Conservation (phyloP, 2,329 filamentous ascomycete species). For the Aspergillus alliaceus region DNA sequence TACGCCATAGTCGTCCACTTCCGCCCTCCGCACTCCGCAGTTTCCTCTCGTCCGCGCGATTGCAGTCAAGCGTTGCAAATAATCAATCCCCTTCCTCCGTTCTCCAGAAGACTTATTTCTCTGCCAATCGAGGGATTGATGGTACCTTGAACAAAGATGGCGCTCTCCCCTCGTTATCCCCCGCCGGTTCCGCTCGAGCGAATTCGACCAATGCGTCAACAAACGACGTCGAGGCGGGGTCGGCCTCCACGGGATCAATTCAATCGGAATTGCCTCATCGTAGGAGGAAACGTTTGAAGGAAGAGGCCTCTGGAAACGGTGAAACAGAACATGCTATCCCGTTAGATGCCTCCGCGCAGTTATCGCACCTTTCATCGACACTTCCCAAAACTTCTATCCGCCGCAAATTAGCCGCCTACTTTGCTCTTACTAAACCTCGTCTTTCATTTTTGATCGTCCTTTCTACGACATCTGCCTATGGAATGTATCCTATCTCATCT, state of each 20-base stretch:
- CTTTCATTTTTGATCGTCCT: slow-evolving; percentile 89
- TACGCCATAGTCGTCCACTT: slow-evolving; percentile 17
- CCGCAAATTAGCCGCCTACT: slow-evolving; percentile 74
- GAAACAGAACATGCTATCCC: slow-evolving; percentile 44
- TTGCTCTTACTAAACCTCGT: slow-evolving; percentile 93
- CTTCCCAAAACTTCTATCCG: slow-evolving; percentile 58
- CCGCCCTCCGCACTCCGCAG: slow-evolving; percentile 26
- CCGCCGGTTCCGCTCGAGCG: slow-evolving; percentile 19
- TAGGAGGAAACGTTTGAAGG: slow-evolving; percentile 45
- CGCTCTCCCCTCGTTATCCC: slow-evolving; percentile 28
- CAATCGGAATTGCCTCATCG: slow-evolving; percentile 42
- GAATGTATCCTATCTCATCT: slow-evolving; percentile 86
- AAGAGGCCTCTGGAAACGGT: slow-evolving; percentile 21
- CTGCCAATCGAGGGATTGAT: slow-evolving; percentile 31
- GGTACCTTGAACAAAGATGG: slow-evolving; percentile 19
- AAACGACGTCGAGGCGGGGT: slow-evolving; percentile 15
- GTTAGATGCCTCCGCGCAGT: slow-evolving; percentile 61
- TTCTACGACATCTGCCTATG: slow-evolving; percentile 86
- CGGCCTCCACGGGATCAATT: slow-evolving; percentile 21
- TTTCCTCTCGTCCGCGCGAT: slow-evolving; percentile 32
- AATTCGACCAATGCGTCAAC: slow-evolving; percentile 13
- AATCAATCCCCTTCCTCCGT: slow-evolving; percentile 25
- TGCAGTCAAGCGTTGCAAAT: slow-evolving; percentile 30
- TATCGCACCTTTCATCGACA: slow-evolving; percentile 57
- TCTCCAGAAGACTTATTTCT: slow-evolving; percentile 42